Base-by-base conservation (phyloP, 129 eudicot genomes). In the Tagetes erecta region DNA sequence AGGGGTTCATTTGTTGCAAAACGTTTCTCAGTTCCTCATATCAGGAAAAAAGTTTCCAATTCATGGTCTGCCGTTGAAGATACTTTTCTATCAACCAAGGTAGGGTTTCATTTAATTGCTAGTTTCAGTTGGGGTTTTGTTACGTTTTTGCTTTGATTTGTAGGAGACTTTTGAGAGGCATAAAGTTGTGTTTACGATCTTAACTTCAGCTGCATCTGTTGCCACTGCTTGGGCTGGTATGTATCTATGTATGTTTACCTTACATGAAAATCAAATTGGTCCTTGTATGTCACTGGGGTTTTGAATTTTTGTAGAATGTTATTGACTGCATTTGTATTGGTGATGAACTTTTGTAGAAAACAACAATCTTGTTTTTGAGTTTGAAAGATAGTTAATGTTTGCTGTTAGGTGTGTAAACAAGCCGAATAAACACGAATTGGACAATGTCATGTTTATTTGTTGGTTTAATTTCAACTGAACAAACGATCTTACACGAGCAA, bases 101-200 rank as follows among this genome's bases (percentile, higher is more conserved):
- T 95, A 56, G 77, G 82, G 80, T 41, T 66, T 76, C 33, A 1
- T 67, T 9, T 74, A 40, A 20, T 20, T 20, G 27, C 27, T 69
- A 1, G 14, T 2, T 57, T 52, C 39, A 64, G 45, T 67, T 50
- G 45, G 63, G 13, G 60, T 62, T 8, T 34, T 46, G 38, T 55
- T 42, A 30, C 56, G 73, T 11, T 66, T 53, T 37, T 47, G 8
- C 41, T 30, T 53, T 3, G 33, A 49, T 84, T 75, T 76, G 12
- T 77, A 95, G 97, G 97, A 95, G 57, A 91, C 87, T n/a, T 95
- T 91, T 88, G 99, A 95, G 92, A 87, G 92, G 87, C 99, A 95
- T 72, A 95, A 73, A 72, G 89, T 95, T 72, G 96, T 95, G 35
- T 95, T 95, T 68, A 95, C 99, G 9, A 72, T 95, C 50, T 46